These are phyloP conservation scores for Scedosporium dehoogii DNA, from an alignment of 2,329 filamentous ascomycete species.

Conservation along the genomic window DNA sequence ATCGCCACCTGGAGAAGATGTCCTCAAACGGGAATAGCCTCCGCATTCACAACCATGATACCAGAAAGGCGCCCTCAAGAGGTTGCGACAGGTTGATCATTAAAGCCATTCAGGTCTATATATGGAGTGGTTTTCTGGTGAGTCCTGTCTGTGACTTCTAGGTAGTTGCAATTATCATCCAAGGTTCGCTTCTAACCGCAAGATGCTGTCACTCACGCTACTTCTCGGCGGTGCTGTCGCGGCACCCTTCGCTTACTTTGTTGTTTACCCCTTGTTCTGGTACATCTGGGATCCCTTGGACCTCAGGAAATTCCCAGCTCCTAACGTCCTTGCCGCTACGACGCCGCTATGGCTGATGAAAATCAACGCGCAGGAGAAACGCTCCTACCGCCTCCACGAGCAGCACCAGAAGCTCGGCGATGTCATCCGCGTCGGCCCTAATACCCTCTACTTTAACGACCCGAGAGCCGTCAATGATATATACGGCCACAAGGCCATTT, in stretches of 20 bases:
- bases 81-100: background rate
- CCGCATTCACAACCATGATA: background rate
- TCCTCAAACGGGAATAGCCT: background rate
- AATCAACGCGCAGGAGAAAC: background rate
- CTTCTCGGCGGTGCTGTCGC: background rate
- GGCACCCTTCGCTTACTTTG: background rate
- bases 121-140: background rate
- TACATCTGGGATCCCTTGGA: slow-evolving; percentile 1
- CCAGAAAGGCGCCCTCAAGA: too few species aligned
- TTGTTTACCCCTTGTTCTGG: slow-evolving; percentile 4
- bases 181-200: background rate
- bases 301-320: background rate
- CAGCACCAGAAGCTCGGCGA: background rate
- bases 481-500: background rate
- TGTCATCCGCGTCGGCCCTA: background rate
- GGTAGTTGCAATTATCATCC: too few species aligned
- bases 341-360: background rate
- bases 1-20: background rate
- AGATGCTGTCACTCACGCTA: background rate
- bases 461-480: background rate
- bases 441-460: background rate
- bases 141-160: background rate
- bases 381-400: background rate
- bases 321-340: background rate
- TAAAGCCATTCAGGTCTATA: background rate